Conservation (phyloP, 106 monocot genomes). For the Dioscorea alata region DNA sequence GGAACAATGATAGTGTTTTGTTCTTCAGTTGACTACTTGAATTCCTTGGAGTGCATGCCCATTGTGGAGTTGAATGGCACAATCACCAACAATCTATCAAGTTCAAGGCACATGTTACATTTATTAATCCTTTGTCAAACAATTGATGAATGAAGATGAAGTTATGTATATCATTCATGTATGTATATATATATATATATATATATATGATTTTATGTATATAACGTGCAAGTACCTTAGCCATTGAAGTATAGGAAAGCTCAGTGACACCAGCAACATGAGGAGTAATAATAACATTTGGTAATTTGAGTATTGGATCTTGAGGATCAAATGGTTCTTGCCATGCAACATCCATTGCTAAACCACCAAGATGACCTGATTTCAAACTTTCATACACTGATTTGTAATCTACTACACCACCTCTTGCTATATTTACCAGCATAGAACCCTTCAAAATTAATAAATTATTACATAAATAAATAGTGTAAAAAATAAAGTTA, state of each 20-base stretch:
- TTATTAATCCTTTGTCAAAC: too few relatives aligned
- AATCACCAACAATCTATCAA: constrained; percentile 52
- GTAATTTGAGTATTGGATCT: constrained; percentile 83
- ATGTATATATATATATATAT: too few relatives aligned
- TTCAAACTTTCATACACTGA: constrained; percentile 56
- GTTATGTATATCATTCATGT: not conserved
- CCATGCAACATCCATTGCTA: constrained; percentile 96
- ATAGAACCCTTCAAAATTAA: constrained; percentile 52
- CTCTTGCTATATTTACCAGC: constrained; percentile 83
- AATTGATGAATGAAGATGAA: not conserved
- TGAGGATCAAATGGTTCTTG: constrained; percentile 85
- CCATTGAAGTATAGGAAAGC: constrained; percentile 79
- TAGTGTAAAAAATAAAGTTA: not conserved
- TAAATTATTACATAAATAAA: not conserved
- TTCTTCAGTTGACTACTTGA: constrained; percentile 52
- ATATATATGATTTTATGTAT: too few relatives aligned
- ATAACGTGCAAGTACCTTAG: constrained; percentile 62
- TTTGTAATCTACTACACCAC: constrained; percentile 70
- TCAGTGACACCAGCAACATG: constrained; percentile 90
- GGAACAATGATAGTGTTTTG: not conserved
- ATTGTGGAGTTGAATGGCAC: constrained; percentile 51
- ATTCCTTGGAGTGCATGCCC: constrained; percentile 40
- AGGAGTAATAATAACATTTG: constrained; percentile 90
- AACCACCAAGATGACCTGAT: constrained; percentile 61
- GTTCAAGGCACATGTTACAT: not conserved